Evolutionary conservation across 129 eudicot species (phyloP).

Genomic region (Centaurea solstitialis): DNA sequence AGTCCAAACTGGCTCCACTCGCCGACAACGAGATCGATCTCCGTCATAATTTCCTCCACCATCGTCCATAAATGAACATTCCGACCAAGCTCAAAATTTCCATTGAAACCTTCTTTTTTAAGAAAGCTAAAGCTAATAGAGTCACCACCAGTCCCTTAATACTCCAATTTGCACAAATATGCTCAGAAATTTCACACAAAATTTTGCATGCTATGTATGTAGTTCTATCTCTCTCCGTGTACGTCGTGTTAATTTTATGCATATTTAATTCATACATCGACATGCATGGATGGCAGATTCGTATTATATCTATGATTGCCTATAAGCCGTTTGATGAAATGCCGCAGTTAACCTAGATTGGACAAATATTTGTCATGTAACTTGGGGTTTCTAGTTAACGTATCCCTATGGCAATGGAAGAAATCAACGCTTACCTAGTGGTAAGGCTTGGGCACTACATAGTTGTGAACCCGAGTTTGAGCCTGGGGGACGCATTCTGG

Average conservation of each 20-base stretch:
- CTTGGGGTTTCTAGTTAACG: neutral
- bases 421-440: neutral
- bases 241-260: neutral
- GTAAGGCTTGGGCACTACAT: no score
- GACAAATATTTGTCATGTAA: neutral
- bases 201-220: neutral
- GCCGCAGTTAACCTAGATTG: neutral
- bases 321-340: neutral
- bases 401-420: neutral
- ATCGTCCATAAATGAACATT: no score
- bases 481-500: no score
- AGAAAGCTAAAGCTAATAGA: neutral
- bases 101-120: no score
- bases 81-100: no score
- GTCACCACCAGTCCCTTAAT: no score
- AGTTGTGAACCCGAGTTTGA: no score
- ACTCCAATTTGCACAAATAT: neutral
- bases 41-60: no score
- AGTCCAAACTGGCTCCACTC: no score
- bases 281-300: neutral
- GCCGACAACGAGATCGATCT: no score
- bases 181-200: neutral
- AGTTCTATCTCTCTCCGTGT: neutral
- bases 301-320: neutral
- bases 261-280: neutral